Base-by-base conservation (phyloP, 2,329 filamentous ascomycete genomes). In the Penicillium concentricum region DNA sequence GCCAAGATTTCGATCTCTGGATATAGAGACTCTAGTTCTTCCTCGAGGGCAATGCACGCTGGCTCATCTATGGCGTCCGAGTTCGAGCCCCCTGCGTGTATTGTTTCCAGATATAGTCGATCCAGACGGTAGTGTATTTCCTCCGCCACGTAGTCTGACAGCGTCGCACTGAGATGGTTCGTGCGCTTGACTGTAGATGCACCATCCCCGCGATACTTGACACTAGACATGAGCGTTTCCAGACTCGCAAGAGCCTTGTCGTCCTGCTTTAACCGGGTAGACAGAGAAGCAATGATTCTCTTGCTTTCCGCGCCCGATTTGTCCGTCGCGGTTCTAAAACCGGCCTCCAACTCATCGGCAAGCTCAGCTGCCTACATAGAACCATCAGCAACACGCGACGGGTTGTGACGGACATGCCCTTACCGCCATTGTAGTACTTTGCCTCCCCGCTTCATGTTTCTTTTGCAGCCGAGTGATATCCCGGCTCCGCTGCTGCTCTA, bases 61-160 rank as follows among this genome's bases (percentile, higher is more conserved):
- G 67, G 66, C 7, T 51, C 41, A 10, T 65, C 61, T 13, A 44
- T 22, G 18, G 53, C 39, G 38, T 43, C 20, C 1, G 43, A 50
- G 5, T 41, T 41, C 22, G 30, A 41, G 4, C 44, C 45, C 26
- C 54, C 50, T 10, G 41, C 48, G 22, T 62, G 60, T 9, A 72
- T 57, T 12, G 46, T 61, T 58, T 76, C 72, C 20, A 76, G 58
- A 58, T 76, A 77, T 34, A 76, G 50, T 53, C 75, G 70, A 61
- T 77, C 75, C 12, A 77, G 67, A 26, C 73, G 74, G 48, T 63
- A 69, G 54, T 71, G 70, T 43, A 76, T 71, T 54, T 76, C 74
- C 57, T 75, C 72, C 1, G 72, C 67, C 26, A 66, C 64, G 49
- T 69, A 71, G 42, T 67, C 64, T 9, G 74, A 69, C 18, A 76